These are phyloP conservation scores for Trichothecium sympodiale DNA, from an alignment of 2,329 filamentous ascomycete species.

Conservation along the genomic window DNA sequence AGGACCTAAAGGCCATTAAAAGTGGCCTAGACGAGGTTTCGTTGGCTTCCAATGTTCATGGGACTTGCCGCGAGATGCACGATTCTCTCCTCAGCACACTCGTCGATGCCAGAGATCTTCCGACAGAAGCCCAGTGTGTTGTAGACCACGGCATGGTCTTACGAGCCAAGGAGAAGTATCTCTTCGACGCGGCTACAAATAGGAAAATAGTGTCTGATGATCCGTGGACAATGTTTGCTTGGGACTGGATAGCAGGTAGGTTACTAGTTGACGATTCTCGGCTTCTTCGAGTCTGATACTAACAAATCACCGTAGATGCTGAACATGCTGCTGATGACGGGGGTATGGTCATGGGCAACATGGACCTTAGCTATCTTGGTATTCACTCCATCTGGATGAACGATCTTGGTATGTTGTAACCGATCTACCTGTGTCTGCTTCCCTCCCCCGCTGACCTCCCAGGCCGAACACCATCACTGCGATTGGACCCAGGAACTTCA, in stretches of 20 bases:
- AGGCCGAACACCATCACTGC: slow-evolving; percentile 37
- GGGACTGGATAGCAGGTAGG: slow-evolving; percentile 62
- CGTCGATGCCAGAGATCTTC: slow-evolving; percentile 32
- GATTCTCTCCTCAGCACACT: slow-evolving; percentile 40
- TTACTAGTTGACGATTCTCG: slow-evolving; percentile 8
- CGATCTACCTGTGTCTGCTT: slow-evolving; percentile 2
- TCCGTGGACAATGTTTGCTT: slow-evolving; percentile 66
- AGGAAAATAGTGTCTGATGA: slow-evolving; percentile 58
- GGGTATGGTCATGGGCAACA: slow-evolving; percentile 56
- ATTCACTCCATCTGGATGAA: slow-evolving; percentile 64
- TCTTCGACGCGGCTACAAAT: slow-evolving; percentile 56
- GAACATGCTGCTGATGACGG: slow-evolving; percentile 53
- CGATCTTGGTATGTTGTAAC: slow-evolving; percentile 41
- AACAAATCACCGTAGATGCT: slow-evolving; percentile 32
- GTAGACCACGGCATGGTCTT: slow-evolving; percentile 48
- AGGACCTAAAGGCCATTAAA: slow-evolving; percentile 15
- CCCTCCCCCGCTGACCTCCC: background rate
- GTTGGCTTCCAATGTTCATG: slow-evolving; percentile 24
- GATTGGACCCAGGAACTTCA: slow-evolving; percentile 33
- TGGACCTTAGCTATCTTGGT: slow-evolving; percentile 69
- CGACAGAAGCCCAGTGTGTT: slow-evolving; percentile 38
- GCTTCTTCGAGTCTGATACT: slow-evolving; percentile 5
- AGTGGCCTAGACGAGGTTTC: slow-evolving; percentile 24
- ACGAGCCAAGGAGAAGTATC: slow-evolving; percentile 49
- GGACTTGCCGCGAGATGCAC: slow-evolving; percentile 45